Conservation (phyloP, 352 stramenopile species). For the Globisporangium spinosum region DNA sequence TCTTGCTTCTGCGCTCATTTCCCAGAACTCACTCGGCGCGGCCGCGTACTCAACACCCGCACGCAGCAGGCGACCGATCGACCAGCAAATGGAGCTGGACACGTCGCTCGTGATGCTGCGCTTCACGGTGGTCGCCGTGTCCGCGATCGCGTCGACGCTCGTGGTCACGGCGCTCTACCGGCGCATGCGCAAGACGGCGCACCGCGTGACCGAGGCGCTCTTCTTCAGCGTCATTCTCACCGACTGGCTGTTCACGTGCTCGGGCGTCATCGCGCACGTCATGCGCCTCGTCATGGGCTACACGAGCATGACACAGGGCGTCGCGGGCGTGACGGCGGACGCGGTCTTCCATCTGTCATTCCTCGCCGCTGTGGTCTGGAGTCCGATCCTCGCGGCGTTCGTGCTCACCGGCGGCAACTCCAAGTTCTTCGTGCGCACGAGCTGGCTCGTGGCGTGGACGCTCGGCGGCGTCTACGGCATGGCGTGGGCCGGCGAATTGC, state of each 20-base stretch:
- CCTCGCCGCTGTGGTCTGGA: constrained; percentile 71
- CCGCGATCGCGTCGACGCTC: constrained; percentile 30
- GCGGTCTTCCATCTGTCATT: constrained; percentile 50
- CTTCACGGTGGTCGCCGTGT: constrained; percentile 30
- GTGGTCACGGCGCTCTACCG: constrained; percentile 49
- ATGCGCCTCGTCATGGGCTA: constrained; percentile 11
- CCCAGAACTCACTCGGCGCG: background rate
- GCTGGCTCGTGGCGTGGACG: constrained; percentile 45
- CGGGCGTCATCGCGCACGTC: constrained; percentile 39
- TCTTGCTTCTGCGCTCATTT: background rate
- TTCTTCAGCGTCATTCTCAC: constrained; percentile 61
- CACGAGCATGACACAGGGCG: constrained; percentile 14
- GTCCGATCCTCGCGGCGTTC: constrained; percentile 60
- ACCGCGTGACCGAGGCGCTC: constrained; percentile 57
- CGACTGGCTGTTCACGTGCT: constrained; percentile 44
- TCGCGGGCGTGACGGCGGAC: constrained; percentile 25
- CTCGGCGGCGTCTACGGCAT: constrained; percentile 47
- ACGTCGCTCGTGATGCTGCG: constrained; percentile 22
- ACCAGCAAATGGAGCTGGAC: background rate
- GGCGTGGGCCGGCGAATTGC: constrained; percentile 26
- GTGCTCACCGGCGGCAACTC: constrained; percentile 54
- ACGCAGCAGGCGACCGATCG: background rate
- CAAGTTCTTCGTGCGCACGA: constrained; percentile 43
- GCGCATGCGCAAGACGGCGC: constrained; percentile 48
- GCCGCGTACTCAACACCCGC: background rate